These are phyloP conservation scores for Thalassiosira mediterranea DNA, from an alignment of 352 stramenopile genomes.

Conservation along the genomic window DNA sequence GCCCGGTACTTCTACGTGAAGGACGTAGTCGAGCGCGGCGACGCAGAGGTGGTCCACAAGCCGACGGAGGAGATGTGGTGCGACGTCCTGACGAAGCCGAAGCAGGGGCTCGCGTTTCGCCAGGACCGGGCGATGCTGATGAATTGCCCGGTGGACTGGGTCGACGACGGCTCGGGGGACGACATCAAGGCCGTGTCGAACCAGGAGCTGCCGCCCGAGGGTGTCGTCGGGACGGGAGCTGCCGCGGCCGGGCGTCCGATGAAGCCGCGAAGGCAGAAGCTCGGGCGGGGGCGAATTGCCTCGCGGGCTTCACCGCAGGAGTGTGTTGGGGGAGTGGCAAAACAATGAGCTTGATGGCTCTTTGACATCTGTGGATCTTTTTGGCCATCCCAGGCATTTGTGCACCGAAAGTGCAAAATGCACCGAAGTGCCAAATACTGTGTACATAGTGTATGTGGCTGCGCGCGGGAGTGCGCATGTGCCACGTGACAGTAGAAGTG, in stretches of 20 bases:
- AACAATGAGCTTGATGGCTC: not conserved
- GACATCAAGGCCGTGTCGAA: not conserved
- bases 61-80: slow-evolving; percentile 32
- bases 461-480: too few relatives aligned
- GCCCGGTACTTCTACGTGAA: slow-evolving; percentile 32
- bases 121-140: slow-evolving; percentile 1
- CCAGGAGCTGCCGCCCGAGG: not conserved
- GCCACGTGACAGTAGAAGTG: too few relatives aligned
- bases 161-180: slow-evolving; percentile 3
- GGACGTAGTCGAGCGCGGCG: slow-evolving; percentile 12
- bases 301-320: slow-evolving; percentile 1
- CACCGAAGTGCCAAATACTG: too few relatives aligned
- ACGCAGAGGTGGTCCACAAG: slow-evolving; percentile 10
- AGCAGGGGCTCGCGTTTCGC: slow-evolving; percentile 9
- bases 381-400: not conserved
- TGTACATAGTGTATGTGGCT: too few relatives aligned
- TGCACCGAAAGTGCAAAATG: too few relatives aligned
- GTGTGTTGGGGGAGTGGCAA: slow-evolving; percentile 4
- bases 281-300: not conserved
- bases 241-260: not conserved
- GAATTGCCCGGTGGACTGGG: slow-evolving; percentile 19
- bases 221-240: not conserved
- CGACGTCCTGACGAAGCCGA: slow-evolving; percentile 27
- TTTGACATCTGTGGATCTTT: not conserved
- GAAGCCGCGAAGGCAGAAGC: not conserved